Evolutionary conservation across 768 basidiomycete genomes (phyloP).

Genomic region (Boletellus emodensis): DNA sequence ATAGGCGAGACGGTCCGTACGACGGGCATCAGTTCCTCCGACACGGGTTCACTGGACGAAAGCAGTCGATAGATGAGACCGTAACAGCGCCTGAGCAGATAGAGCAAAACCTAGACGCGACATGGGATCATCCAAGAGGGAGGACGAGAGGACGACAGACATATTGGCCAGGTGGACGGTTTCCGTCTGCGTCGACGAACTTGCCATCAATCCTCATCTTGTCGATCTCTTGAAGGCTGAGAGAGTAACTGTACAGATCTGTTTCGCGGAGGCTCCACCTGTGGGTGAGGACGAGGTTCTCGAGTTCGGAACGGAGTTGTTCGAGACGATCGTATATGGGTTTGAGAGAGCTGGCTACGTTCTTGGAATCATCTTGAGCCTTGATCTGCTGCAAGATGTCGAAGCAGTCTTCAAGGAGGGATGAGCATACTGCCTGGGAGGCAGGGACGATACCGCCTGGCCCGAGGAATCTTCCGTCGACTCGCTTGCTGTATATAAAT

Average conservation of each 20-base stretch:
- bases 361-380: constrained; percentile 84
- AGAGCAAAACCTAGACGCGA: constrained; percentile 72
- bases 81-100: constrained; percentile 91
- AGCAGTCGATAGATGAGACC: constrained; percentile 92
- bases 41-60: constrained; percentile 94
- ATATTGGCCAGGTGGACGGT: constrained; percentile 91
- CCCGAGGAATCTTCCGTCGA: constrained; percentile 93
- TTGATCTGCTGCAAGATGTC: constrained; percentile 94
- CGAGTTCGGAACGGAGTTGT: constrained; percentile 83
- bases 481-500: constrained; percentile 61
- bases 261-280: constrained; percentile 96
- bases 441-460: constrained; percentile 86
- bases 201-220: constrained; percentile 96
- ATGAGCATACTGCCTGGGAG: constrained; percentile 88
- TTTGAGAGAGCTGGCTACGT: constrained; percentile 80
- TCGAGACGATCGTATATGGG: constrained; percentile 91
- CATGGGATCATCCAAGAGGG: not conserved
- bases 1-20: constrained; percentile 41
- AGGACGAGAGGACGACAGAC: constrained; percentile 42
- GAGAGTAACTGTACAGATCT: constrained; percentile 89
- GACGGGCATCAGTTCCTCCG: constrained; percentile 96
- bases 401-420: constrained; percentile 94
- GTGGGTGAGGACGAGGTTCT: constrained; percentile 89
- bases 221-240: constrained; percentile 93
- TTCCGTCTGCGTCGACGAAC: constrained; percentile 92